Conservation (phyloP, 2,329 filamentous ascomycete species). For the Ophiostoma perfectum region DNA sequence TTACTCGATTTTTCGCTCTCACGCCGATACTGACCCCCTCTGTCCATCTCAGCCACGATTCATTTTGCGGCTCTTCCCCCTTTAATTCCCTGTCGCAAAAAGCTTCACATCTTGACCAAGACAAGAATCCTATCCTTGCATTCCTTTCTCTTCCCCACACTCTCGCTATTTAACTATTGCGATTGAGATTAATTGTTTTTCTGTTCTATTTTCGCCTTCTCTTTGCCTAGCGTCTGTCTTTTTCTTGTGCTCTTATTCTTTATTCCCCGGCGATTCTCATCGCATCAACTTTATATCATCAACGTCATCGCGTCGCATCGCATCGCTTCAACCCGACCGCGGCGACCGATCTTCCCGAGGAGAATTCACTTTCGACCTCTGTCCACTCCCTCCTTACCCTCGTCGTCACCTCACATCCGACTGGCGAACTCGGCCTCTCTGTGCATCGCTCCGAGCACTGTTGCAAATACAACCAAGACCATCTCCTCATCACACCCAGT, state of each 20-base stretch:
- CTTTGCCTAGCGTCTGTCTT: slow-evolving; percentile 5
- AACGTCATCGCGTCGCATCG: not conserved
- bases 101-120: not conserved
- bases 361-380: slow-evolving; percentile 23
- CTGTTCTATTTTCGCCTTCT: not conserved
- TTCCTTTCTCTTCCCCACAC: slow-evolving; percentile 15
- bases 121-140: slow-evolving; percentile 13
- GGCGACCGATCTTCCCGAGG: slow-evolving; percentile 3
- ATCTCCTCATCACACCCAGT: slow-evolving; percentile 23
- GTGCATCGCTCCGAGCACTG: not conserved
- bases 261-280: not conserved
- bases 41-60: slow-evolving; percentile 21
- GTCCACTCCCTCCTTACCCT: not conserved
- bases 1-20: slow-evolving; percentile 20
- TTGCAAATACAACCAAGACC: not conserved
- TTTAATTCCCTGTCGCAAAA: slow-evolving; percentile 20
- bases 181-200: slow-evolving; percentile 22
- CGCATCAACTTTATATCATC: not conserved
- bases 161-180: slow-evolving; percentile 27
- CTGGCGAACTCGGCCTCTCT: slow-evolving; percentile 20
- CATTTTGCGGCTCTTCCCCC: slow-evolving; percentile 23
- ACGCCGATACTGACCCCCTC: slow-evolving; percentile 22
- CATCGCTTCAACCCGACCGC: slow-evolving; percentile 24
- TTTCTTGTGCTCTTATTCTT: not conserved
- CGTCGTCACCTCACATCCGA: slow-evolving; percentile 16